phyloP scores from a whole-genome alignment of 108 stramenopile genomes.

The Schizochytrium sp. region DNA sequence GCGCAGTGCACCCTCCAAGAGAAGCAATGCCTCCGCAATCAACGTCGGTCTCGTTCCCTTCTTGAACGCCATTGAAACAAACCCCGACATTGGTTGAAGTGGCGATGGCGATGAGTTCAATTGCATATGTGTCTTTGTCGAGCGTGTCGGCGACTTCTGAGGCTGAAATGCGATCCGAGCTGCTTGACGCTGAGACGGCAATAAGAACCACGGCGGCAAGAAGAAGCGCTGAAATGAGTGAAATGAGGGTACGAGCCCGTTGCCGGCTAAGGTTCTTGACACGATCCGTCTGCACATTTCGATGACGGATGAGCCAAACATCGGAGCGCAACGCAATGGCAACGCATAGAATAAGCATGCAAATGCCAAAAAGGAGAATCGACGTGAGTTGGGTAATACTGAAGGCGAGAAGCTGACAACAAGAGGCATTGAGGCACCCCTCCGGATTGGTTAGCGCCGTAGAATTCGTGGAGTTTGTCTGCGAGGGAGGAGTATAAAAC shows the following conservation, averaged over 20 bases:
- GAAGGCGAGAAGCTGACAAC: background rate
- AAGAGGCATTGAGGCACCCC: background rate
- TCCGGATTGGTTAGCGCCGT: background rate
- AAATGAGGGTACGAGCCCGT: background rate
- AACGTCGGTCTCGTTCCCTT: background rate
- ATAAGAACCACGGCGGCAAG: background rate
- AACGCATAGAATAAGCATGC: background rate
- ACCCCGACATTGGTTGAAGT: background rate
- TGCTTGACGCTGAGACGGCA: background rate
- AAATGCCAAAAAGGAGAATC: background rate
- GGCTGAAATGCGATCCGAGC: background rate
- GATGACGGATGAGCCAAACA: background rate
- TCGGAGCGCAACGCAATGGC: background rate
- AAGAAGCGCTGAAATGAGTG: background rate
- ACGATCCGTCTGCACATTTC: background rate
- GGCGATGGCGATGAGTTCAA: background rate
- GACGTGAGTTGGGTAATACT: background rate
- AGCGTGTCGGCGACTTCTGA: background rate
- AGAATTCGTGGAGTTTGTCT: background rate
- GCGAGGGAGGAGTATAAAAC: background rate
- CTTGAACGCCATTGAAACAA: background rate
- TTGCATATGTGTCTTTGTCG: background rate
- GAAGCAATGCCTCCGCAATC: background rate
- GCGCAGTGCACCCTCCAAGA: background rate
- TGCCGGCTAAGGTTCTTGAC: background rate